Conservation (phyloP, 2,329 filamentous ascomycete species). For the Botrytis hyacinthi region DNA sequence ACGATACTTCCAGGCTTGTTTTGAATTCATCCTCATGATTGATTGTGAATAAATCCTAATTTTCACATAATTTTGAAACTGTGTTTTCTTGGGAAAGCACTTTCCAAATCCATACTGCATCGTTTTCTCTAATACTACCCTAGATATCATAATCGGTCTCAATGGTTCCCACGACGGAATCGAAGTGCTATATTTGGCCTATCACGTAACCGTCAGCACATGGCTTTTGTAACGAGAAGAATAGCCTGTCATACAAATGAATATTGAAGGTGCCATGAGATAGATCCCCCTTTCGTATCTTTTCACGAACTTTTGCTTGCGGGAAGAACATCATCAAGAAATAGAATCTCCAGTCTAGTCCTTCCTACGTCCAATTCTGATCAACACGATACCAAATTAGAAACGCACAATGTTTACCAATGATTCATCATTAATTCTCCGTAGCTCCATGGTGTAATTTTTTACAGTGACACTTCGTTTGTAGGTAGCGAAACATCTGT, state of each 20-base stretch:
- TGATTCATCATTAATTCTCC: slow-evolving; percentile 8
- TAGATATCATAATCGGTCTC: not conserved
- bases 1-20: not conserved
- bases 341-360: not conserved
- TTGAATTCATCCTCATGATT: not conserved
- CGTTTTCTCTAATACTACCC: not conserved
- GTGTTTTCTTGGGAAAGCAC: not conserved
- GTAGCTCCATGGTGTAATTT: slow-evolving; percentile 3
- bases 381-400: not conserved
- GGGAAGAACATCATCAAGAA: not conserved
- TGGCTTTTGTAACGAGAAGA: not conserved
- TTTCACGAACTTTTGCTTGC: not conserved
- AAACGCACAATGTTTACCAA: not conserved
- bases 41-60: not conserved
- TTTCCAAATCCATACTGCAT: not conserved
- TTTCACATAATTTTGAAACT: not conserved
- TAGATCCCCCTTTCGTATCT: slow-evolving; percentile 1
- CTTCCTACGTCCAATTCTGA: not conserved
- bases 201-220: not conserved
- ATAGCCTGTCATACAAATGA: not conserved
- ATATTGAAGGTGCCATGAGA: slow-evolving; percentile 1
- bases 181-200: slow-evolving; percentile 4
- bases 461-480: not conserved
- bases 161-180: not conserved
- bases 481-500: not conserved